These are phyloP conservation scores for Dianthus caryophyllus DNA, from an alignment of 148 eudicot genomes.

Conservation along the genomic window DNA sequence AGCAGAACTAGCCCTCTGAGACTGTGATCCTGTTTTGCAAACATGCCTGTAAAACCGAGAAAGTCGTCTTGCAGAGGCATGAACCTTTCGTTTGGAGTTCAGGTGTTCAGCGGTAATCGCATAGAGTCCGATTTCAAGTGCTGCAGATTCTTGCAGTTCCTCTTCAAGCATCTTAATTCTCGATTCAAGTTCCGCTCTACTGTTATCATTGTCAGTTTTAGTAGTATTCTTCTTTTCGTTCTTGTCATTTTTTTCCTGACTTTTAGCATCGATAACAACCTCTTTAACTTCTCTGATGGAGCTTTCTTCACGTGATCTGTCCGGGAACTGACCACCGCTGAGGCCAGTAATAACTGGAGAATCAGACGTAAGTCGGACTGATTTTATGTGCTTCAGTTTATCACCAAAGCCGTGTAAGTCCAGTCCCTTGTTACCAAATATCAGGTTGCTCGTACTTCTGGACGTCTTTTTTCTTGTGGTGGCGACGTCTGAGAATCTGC, in stretches of 20 bases:
- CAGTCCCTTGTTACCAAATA: slow-evolving; percentile 42
- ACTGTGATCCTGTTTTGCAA: slow-evolving; percentile 36
- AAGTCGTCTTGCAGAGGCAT: slow-evolving; percentile 77
- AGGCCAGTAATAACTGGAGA: slow-evolving; percentile 25
- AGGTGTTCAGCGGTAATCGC: slow-evolving; percentile 36
- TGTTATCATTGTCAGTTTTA: slow-evolving; percentile 24
- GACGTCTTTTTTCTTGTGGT: slow-evolving; percentile 37
- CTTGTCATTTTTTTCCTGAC: slow-evolving; percentile 31
- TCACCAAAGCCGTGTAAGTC: slow-evolving; percentile 39
- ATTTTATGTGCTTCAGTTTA: slow-evolving; percentile 64
- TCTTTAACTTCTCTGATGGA: slow-evolving; percentile 26
- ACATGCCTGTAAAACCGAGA: slow-evolving; percentile 66
- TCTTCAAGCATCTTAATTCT: slow-evolving; percentile 71
- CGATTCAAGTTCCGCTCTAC: slow-evolving; percentile 38
- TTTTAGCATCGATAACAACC: slow-evolving; percentile 24
- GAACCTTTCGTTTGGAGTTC: slow-evolving; percentile 73
- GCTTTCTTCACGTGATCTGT: slow-evolving; percentile 31
- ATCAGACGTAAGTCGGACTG: slow-evolving; percentile 39
- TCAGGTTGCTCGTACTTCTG: slow-evolving; percentile 52
- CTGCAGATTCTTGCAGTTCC: slow-evolving; percentile 79
- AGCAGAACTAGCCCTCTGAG: slow-evolving; percentile 69
- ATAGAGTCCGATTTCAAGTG: slow-evolving; percentile 59
- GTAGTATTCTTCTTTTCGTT: slow-evolving; percentile 25
- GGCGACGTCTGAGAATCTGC: slow-evolving; percentile 36
- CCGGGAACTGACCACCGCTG: slow-evolving; percentile 15